Evolutionary conservation across 1,139 yeast species (phyloP), one percentile per base, ranked within the genome.

Genomic region (Blastobotrys indianensis): DNA sequence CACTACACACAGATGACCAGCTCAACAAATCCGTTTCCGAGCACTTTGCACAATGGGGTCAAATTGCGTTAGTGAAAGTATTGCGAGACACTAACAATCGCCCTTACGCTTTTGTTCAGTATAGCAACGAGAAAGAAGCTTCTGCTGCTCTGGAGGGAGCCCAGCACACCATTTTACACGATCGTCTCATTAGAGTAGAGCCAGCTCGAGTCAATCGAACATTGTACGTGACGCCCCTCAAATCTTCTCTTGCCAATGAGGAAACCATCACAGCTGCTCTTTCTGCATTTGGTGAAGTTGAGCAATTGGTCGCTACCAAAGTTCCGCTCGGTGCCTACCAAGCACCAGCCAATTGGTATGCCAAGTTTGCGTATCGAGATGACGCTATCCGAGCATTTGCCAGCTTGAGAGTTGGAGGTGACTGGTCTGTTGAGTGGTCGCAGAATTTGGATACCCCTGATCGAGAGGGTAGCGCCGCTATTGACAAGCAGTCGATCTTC

Each of bases 61-160:
- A 73, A 32, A 68, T 85, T 38, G 70, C 79, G 6, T 69, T 83
- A 15, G 95, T 86, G n/a, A 88, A 90, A 59, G 95, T 88, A 2
- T 74, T 88, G 51, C 73, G 96, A 45, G 97, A 90, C 66, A 78
- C 83, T 15, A 71, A 79, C 30, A 84, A 85, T 61, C 74, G 96
- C 37, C 97, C 97, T 0, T 90, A 90, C 63, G 96, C 97, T 0
- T 90, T 90, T 72, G 96, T 88, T 37, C 97, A 90, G 65, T 87
- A 84, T 62, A 70, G 79, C 11, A 79, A 70, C 46, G 94, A 84
- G 51, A 69, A 68, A 5, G 94, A 85, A 53, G 90, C 95, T 8
- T 72, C 74, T 47, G 62, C 54, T 3, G 97, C 97, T 1, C 74
- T 88, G 45, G 65, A 64, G 36, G 70, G 73, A 46, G 95, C 87